Base-by-base conservation (phyloP, 2,329 filamentous ascomycete species). In the Aspergillus ibericus region DNA sequence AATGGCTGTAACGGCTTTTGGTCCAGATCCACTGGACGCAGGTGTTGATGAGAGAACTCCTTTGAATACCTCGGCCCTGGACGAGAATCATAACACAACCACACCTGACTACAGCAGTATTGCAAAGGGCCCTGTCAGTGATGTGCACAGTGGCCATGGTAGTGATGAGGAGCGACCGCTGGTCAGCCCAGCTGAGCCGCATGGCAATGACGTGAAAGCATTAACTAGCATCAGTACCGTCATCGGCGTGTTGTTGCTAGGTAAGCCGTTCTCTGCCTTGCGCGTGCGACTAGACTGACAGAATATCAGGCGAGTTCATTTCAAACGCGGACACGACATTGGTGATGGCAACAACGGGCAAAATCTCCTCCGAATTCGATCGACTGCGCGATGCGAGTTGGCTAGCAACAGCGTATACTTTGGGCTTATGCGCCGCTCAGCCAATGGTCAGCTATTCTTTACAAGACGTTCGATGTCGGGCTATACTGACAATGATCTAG, bases 331-430 rank as follows among this genome's bases (percentile, higher is more conserved):
- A 92, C 66, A 75, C 77, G 0, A 87, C 85, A 1, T 75, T 91
- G 0, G 81, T 91, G 0, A 75, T 91, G 32, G 88, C 89, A 0
- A 89, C 88, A 0, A 85, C 88, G 58, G 82, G 83, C 0, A 78
- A 77, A 3, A 86, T 88, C 53, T 82, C 84, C 0, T 88, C 85
- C 9, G 82, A 87, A 55, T 88, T 88, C 64, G 76, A 82, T 54
- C 78, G 80, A 34, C 68, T 88, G 4, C 80, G 79, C 15, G 80
- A 83, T 53, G 85, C 84, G 3, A 85, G 80, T 59, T 86, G 85
- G 83, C 68, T 86, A 10, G 81, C 83, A 15, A 83, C 81, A 4
- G 78, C 77, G 38, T 85, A 84, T 61, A 73, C 78, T 1, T 67
- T 86, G 13, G 82, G 82, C 1, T 75, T 78, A 0, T 82, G 80